Percentiles rank a stretch among this genome's conserved stretches.
phyloP scores from a whole-genome alignment of 1,284 basidiomycete species.

The Apiotrichum laibachii region DNA sequence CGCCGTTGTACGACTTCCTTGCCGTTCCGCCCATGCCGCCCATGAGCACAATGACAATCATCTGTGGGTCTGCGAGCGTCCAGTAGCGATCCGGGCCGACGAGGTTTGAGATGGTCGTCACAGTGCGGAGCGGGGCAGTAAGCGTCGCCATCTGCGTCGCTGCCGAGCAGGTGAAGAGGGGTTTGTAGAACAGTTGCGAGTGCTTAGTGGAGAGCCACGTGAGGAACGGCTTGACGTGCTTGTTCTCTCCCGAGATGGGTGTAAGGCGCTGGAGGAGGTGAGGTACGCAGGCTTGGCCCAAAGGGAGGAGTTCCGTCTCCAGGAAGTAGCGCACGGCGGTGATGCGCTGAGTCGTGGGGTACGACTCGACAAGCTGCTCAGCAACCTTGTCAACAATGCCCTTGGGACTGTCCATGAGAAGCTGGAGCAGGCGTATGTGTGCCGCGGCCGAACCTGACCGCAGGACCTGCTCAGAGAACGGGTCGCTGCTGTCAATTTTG shows the following conservation, averaged over 20 bases:
- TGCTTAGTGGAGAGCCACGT: constrained; percentile 35
- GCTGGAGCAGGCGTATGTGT: not conserved
- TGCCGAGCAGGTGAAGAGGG: constrained; percentile 67
- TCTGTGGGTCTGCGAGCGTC: constrained; percentile 65
- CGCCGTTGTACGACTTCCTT: constrained; percentile 37
- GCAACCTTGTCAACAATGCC: constrained; percentile 1
- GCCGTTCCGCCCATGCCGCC: constrained; percentile 33
- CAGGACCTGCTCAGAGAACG: not conserved
- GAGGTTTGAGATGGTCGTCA: constrained; percentile 58
- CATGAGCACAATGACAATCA: constrained; percentile 66
- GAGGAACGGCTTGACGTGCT: constrained; percentile 25
- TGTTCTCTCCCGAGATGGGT: not conserved
- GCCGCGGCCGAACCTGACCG: not conserved
- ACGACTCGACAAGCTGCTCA: constrained; percentile 4
- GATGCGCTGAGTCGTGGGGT: constrained; percentile 2
- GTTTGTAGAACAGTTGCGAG: constrained; percentile 70
- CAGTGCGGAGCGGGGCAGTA: constrained; percentile 59
- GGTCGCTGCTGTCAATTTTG: not conserved
- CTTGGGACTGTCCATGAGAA: constrained; percentile 2
- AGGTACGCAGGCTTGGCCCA: constrained; percentile 11
- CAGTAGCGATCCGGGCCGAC: constrained; percentile 60
- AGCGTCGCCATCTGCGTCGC: constrained; percentile 62
- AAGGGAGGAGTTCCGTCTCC: constrained; percentile 10
- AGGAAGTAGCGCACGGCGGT: constrained; percentile 13
- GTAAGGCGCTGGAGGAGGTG: constrained; percentile 23